Conservation (phyloP, 257 asterid species). For the Fraxinus excelsior region DNA sequence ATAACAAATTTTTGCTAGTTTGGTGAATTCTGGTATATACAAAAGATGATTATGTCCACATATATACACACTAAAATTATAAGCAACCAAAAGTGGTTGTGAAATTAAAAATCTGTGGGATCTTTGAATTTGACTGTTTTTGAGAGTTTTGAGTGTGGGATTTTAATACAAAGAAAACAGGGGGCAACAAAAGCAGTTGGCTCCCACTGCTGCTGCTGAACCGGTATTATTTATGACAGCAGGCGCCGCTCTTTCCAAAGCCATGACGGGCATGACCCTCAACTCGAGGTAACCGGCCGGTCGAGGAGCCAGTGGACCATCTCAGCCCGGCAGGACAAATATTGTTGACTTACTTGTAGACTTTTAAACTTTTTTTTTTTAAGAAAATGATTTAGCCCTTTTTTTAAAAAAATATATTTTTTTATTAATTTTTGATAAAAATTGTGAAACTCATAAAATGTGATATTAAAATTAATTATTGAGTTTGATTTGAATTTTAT, state of each 20-base stretch:
- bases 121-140: background rate
- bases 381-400: too few relatives aligned
- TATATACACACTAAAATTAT: slow-evolving; percentile 1
- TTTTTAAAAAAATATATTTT: too few relatives aligned
- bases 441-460: too few relatives aligned
- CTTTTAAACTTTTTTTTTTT: too few relatives aligned
- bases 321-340: too few relatives aligned
- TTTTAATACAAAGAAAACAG: background rate
- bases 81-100: slow-evolving; percentile 22
- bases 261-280: background rate
- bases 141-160: background rate
- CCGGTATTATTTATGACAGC: background rate
- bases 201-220: background rate
- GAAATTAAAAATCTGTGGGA: background rate
- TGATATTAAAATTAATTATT: too few relatives aligned
- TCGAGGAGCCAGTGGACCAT: background rate
- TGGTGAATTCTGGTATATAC: background rate
- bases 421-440: too few relatives aligned
- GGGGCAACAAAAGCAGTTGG: background rate
- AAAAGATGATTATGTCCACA: background rate
- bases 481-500: too few relatives aligned
- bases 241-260: background rate
- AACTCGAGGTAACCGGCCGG: background rate
- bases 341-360: too few relatives aligned
- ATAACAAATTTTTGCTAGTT: background rate